These are phyloP conservation scores for Leucoagaricus sp. DNA, from an alignment of 1,284 basidiomycete genomes.

Conservation along the genomic window DNA sequence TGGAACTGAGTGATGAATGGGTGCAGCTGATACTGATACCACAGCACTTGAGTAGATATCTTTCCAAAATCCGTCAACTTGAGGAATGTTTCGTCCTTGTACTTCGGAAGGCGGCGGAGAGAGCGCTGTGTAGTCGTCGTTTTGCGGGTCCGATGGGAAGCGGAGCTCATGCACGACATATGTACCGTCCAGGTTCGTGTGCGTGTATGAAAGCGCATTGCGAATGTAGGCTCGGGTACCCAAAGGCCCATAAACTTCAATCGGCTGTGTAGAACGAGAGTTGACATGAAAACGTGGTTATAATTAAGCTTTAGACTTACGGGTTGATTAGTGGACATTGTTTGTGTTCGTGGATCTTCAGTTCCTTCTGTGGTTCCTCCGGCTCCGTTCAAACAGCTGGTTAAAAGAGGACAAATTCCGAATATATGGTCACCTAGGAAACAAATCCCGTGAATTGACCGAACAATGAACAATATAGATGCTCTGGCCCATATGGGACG, in stretches of 20 bases:
- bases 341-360: slow-evolving; percentile 54
- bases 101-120: slow-evolving; percentile 59
- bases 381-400: slow-evolving; percentile 66
- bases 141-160: slow-evolving; percentile 52
- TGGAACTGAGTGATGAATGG: slow-evolving; percentile 80
- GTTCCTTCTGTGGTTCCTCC: slow-evolving; percentile 63
- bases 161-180: slow-evolving; percentile 93
- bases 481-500: no score
- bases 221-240: slow-evolving; percentile 87
- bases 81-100: slow-evolving; percentile 66
- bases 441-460: background rate
- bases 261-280: slow-evolving; percentile 37
- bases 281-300: background rate
- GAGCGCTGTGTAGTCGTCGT: slow-evolving; percentile 48
- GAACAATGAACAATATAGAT: background rate
- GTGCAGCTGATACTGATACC: slow-evolving; percentile 80
- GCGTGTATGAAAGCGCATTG: slow-evolving; percentile 68
- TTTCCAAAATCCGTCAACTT: slow-evolving; percentile 70
- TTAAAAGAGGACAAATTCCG: slow-evolving; percentile 75
- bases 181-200: slow-evolving; percentile 67
- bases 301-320: slow-evolving; percentile 28
- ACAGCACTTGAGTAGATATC: slow-evolving; percentile 61
- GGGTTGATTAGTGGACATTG: slow-evolving; percentile 31
- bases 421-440: slow-evolving; percentile 82
- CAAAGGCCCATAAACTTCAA: slow-evolving; percentile 89